Evolutionary conservation across 768 basidiomycete species (phyloP).

Genomic region (Naganishia randhawae): DNA sequence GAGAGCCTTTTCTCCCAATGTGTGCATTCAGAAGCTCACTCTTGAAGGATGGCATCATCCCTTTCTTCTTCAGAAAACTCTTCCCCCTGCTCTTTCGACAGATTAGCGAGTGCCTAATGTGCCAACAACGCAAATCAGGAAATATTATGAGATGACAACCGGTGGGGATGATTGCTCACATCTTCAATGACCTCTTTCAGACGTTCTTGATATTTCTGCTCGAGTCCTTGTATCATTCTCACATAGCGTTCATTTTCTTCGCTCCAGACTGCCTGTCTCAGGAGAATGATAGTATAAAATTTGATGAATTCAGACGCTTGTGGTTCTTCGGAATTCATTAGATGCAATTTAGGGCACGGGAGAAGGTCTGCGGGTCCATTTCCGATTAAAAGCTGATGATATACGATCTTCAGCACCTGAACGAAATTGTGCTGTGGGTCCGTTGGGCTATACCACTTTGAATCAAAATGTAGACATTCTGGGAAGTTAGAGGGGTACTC

Average conservation of each 20-base stretch:
- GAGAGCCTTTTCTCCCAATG: no score
- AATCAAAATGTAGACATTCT: not conserved
- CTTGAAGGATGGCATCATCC: not conserved
- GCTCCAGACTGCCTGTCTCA: conserved; percentile 6
- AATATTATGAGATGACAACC: not conserved
- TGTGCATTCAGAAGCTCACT: not conserved
- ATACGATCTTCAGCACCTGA: conserved; percentile 1
- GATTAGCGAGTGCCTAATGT: not conserved
- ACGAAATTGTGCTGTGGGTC: not conserved
- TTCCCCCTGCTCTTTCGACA: not conserved
- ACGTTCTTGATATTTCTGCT: not conserved
- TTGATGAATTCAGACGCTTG: conserved; percentile 1
- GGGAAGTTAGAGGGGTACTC: not conserved
- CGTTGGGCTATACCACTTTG: not conserved
- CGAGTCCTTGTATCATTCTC: conserved; percentile 8
- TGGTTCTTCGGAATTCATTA: not conserved
- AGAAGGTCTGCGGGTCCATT: not conserved
- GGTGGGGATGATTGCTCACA: not conserved
- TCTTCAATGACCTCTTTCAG: conserved; percentile 17
- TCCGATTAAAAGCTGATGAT: not conserved
- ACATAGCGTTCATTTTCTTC: conserved; percentile 10
- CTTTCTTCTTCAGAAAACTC: not conserved
- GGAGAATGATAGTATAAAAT: conserved; percentile 4
- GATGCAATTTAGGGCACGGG: not conserved
- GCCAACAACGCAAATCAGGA: not conserved